Percentiles rank a stretch among this genome's conserved stretches.
Evolutionary conservation across 306 rosid genomes (phyloP).

Genomic region (Delonix regia): DNA sequence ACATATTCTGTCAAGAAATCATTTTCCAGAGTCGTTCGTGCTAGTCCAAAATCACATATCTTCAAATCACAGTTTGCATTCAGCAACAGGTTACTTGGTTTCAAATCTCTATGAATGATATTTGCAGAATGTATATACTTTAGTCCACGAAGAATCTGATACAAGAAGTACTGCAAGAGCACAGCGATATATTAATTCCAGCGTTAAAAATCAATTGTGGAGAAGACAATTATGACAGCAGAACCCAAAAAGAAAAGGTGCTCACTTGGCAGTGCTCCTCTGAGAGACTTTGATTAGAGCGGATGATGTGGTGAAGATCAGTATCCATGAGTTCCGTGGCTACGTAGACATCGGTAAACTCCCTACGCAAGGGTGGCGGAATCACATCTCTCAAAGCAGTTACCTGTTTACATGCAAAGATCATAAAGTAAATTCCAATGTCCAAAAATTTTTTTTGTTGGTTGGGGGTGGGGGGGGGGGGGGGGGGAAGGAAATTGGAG

Average conservation of each 20-base stretch:
- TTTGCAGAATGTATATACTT: constrained; percentile 94
- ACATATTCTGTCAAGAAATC: constrained; percentile 95
- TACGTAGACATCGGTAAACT: constrained; percentile 86
- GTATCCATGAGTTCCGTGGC: constrained; percentile 92
- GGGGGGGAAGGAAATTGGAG: background rate
- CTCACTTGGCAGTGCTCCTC: constrained; percentile 96
- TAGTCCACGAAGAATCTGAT: constrained; percentile 94
- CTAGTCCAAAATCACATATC: constrained; percentile 96
- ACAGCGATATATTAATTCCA: constrained; percentile 37
- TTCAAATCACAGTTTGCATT: constrained; percentile 94
- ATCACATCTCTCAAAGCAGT: constrained; percentile 79
- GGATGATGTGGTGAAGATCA: constrained; percentile 96
- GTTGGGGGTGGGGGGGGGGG: too few relatives aligned
- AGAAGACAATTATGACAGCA: background rate
- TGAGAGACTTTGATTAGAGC: constrained; percentile 84
- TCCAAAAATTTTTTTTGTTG: too few relatives aligned
- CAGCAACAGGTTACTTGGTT: constrained; percentile 88
- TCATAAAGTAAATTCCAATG: constrained; percentile 18
- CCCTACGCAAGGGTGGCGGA: constrained; percentile 92
- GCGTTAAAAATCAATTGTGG: background rate
- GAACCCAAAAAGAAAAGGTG: background rate
- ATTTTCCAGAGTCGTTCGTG: constrained; percentile 79
- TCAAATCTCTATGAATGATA: constrained; percentile 90
- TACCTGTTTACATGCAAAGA: constrained; percentile 63
- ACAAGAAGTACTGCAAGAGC: constrained; percentile 89